A percentile compares a stretch with the other conserved stretches of the same genome.
phyloP scores from a whole-genome alignment of 495 filamentous ascomycete genomes.

The Hypoxylon trugodes region DNA sequence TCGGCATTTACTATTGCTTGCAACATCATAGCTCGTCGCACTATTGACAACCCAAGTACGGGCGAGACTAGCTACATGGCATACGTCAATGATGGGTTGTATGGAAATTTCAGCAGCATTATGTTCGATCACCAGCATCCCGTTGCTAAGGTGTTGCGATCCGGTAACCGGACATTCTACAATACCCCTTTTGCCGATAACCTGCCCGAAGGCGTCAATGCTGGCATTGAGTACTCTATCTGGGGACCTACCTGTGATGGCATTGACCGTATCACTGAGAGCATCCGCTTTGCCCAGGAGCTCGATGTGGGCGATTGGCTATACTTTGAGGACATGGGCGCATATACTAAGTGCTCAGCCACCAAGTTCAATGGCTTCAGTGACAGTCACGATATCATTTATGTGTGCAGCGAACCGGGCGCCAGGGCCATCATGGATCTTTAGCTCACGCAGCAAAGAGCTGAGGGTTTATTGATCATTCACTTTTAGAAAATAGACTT shows the following conservation, averaged over 20 bases:
- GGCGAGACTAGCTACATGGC: constrained; percentile 83
- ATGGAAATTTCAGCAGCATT: constrained; percentile 98
- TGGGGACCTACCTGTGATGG: constrained; percentile 99
- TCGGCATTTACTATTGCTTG: constrained; percentile 92
- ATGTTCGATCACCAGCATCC: constrained; percentile 99
- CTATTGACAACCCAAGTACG: constrained; percentile 65
- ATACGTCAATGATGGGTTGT: constrained; percentile 95
- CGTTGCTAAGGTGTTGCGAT: constrained; percentile 78
- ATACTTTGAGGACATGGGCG: constrained; percentile 98
- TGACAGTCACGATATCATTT: constrained; percentile 89
- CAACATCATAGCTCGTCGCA: constrained; percentile 94
- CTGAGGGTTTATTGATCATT: background rate
- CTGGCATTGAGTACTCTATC: constrained; percentile 82
- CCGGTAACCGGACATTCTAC: constrained; percentile 61
- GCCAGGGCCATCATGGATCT: constrained; percentile 75
- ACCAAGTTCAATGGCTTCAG: constrained; percentile 99
- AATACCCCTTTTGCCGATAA: constrained; percentile 50
- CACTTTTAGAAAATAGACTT: constrained; percentile 30
- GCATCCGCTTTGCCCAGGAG: constrained; percentile 73
- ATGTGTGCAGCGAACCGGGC: constrained; percentile 91
- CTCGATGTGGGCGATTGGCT: constrained; percentile 96
- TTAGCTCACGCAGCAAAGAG: background rate
- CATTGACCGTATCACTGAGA: constrained; percentile 88
- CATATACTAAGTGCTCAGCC: constrained; percentile 96
- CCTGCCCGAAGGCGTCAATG: constrained; percentile 34